Base-by-base conservation (phyloP, 2,329 filamentous ascomycete species). In the Dendrostoma leiphaemia region DNA sequence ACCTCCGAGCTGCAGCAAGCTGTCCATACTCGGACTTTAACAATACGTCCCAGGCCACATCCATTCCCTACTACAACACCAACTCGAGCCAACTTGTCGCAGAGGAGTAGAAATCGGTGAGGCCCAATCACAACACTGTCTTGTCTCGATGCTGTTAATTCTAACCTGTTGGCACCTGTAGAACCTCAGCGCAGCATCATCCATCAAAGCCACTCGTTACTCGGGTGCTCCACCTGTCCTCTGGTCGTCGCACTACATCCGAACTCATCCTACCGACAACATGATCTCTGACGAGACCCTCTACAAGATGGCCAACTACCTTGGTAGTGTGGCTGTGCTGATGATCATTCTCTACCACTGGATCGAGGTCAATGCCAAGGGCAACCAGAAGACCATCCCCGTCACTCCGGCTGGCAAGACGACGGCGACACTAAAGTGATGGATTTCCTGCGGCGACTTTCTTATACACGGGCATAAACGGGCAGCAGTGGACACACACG, bases 271-370 rank as follows among this genome's bases (percentile, higher is more conserved):
- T 3, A 21, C 29, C 34, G 58, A 66, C 77, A 89, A 65, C 46
- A 99, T 99, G 94, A 97, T 99, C 70, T 88, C 92, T 70, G 94
- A 99, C 84, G 78, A 82, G 71, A 86, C 94, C 62, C 86, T 99
- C 65, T 97, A 97, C 81, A 83, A 83, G 59, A 84, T 99, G 28
- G 92, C 94, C 71, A 86, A 97, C 71, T 93, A 97, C 71, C 89
- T 99, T 57, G 94, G 94, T 75, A 89, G 86, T 52, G 83, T 86
- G 37, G 85, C 93, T 60, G 93, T 97, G 90, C 78, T 97, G 41
- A 81, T 99, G 59, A 97, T 97, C 62, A 85, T 99, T 28, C 74
- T 96, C 26, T 97, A 99, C 74, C 91, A 97, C 73, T 97, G 95
- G 75, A 85, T 99, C 65, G 93, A 97, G 71, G 83, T 96, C 76